phyloP scores from a whole-genome alignment of 352 stramenopile genomes.

The Globisporangium parvum region DNA sequence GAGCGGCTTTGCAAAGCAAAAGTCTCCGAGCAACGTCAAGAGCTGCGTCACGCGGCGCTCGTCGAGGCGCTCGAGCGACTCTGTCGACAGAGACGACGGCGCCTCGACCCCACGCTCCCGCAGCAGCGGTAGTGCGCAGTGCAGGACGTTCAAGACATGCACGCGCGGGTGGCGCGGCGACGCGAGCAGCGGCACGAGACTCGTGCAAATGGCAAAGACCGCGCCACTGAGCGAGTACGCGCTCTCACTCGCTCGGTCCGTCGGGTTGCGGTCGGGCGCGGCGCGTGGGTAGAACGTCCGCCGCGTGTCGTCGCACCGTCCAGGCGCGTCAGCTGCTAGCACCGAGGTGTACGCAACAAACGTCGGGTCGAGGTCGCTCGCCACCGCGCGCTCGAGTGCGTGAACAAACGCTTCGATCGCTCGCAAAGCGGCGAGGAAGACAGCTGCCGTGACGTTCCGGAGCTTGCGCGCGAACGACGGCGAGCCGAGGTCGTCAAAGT shows the following conservation, averaged over 20 bases:
- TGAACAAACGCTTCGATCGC: constrained; percentile 55
- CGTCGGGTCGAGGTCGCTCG: constrained; percentile 36
- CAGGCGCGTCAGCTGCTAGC: constrained; percentile 12
- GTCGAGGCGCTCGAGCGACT: constrained; percentile 19
- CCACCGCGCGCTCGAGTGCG: constrained; percentile 27
- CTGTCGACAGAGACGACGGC: too few species aligned
- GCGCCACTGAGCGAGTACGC: constrained; percentile 37
- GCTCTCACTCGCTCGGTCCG: background rate
- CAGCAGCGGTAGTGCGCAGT: constrained; percentile 24
- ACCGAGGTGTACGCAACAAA: constrained; percentile 28
- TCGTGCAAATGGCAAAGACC: constrained; percentile 35
- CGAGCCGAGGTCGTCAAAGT: constrained; percentile 56
- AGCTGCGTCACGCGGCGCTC: constrained; percentile 36
- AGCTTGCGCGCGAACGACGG: constrained; percentile 43
- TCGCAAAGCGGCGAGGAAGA: constrained; percentile 57
- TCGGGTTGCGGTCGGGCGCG: constrained; percentile 7
- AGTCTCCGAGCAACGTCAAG: constrained; percentile 26
- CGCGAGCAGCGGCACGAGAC: constrained; percentile 41
- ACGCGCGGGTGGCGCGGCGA: constrained; percentile 38
- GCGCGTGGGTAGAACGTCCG: constrained; percentile 28
- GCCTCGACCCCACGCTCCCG: constrained; percentile 11
- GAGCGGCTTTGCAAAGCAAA: constrained; percentile 18
- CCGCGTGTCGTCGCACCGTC: constrained; percentile 26
- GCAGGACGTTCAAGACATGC: constrained; percentile 57
- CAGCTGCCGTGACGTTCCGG: constrained; percentile 32